Evolutionary conservation across 1,284 basidiomycete species (phyloP).

Genomic region (Ustilago curta): DNA sequence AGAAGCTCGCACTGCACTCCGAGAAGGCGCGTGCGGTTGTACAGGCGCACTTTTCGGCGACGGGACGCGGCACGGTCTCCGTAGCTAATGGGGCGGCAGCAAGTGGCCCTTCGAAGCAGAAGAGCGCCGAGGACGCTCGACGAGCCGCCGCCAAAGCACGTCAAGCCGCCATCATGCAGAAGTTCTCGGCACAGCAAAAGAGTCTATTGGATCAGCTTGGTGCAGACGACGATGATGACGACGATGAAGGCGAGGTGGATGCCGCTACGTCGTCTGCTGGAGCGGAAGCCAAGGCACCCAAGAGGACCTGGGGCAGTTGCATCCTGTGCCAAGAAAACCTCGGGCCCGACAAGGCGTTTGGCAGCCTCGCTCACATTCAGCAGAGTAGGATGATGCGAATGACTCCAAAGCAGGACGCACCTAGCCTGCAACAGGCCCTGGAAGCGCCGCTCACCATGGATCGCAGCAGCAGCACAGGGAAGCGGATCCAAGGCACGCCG

Average conservation of each 20-base stretch:
- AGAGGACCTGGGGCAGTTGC: slow-evolving; percentile 77
- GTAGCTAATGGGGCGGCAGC: slow-evolving; percentile 9
- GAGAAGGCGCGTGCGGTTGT: slow-evolving; percentile 18
- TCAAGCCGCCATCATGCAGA: slow-evolving; percentile 67
- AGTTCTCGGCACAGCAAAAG: slow-evolving; percentile 67
- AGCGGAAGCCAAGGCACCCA: slow-evolving; percentile 25
- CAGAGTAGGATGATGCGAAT: slow-evolving; percentile 85
- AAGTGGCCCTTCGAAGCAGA: slow-evolving; percentile 17
- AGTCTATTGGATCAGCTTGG: slow-evolving; percentile 62
- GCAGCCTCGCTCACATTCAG: slow-evolving; percentile 88
- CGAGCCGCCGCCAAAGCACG: slow-evolving; percentile 63
- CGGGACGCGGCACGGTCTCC: slow-evolving; percentile 27
- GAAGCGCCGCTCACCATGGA: slow-evolving; percentile 71
- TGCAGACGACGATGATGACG: slow-evolving; percentile 61
- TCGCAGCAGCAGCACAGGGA: slow-evolving; percentile 53
- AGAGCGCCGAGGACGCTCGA: slow-evolving; percentile 53
- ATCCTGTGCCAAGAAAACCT: slow-evolving; percentile 98
- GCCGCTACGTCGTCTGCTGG: slow-evolving; percentile 23
- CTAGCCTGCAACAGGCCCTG: slow-evolving; percentile 81
- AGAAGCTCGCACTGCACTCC: slow-evolving; percentile 36
- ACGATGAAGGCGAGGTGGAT: slow-evolving; percentile 45
- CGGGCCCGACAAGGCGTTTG: slow-evolving; percentile 80
- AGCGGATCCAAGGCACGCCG: slow-evolving; percentile 47
- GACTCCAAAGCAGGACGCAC: slow-evolving; percentile 77
- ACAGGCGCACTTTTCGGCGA: slow-evolving; percentile 30